phyloP scores from a whole-genome alignment of 805 yeast species.

The Barnettozyma sucrosica region DNA sequence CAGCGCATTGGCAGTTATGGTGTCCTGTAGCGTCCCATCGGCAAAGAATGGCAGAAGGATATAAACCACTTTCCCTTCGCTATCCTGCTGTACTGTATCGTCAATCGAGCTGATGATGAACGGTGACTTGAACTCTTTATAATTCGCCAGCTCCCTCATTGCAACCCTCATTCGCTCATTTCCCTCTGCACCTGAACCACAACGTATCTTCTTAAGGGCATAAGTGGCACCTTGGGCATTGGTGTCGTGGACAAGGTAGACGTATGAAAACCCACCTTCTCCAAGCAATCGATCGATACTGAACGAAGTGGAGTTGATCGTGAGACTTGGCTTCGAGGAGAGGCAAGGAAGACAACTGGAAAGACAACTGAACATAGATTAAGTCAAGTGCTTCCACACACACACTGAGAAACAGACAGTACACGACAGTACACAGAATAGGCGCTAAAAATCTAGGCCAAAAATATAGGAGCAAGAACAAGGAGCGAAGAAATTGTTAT shows the following conservation, averaged over 20 bases:
- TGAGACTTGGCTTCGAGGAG: constrained; percentile 46
- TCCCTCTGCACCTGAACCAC: constrained; percentile 60
- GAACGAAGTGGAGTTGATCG: constrained; percentile 57
- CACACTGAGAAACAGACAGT: no score
- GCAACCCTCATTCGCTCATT: constrained; percentile 69
- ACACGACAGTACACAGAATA: no score
- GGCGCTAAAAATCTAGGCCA: no score
- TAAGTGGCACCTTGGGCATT: constrained; percentile 38
- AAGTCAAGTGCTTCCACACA: no score
- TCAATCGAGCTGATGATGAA: constrained; percentile 66
- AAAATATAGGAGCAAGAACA: neutral
- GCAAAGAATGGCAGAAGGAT: constrained; percentile 75
- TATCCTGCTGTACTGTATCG: constrained; percentile 64
- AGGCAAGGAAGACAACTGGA: constrained; percentile 17
- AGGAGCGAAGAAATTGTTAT: neutral
- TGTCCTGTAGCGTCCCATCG: constrained; percentile 72
- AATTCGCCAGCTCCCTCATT: constrained; percentile 70
- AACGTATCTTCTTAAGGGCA: constrained; percentile 81
- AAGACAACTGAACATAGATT: neutral
- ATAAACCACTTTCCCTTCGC: constrained; percentile 74
- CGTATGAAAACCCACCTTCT: constrained; percentile 87
- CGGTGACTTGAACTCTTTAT: constrained; percentile 63
- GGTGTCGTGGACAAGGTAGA: constrained; percentile 60
- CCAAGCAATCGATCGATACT: constrained; percentile 69
- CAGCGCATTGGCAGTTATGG: constrained; percentile 59